phyloP scores from a whole-genome alignment of 2,329 filamentous ascomycete genomes.

The Hortaea sp. region DNA sequence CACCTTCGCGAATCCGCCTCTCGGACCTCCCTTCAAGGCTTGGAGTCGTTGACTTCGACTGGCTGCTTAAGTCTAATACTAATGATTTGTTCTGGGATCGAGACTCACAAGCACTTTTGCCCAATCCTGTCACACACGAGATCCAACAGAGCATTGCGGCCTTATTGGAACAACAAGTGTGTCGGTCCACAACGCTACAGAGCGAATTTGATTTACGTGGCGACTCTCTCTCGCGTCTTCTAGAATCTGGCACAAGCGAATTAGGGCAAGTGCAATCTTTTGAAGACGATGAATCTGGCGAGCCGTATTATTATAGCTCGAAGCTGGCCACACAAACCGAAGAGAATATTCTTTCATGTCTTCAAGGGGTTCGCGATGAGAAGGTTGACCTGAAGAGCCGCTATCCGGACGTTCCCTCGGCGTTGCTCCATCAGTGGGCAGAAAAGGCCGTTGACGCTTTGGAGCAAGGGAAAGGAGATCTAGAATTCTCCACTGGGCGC shows the following conservation, averaged over 20 bases:
- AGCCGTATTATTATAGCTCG: not conserved
- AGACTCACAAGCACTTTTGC: slow-evolving; percentile 4
- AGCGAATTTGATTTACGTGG: not conserved
- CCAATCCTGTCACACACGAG: not conserved
- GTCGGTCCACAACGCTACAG: not conserved
- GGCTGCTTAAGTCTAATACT: slow-evolving; percentile 5
- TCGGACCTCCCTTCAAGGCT: slow-evolving; percentile 8
- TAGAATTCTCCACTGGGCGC: not conserved
- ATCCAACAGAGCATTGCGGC: not conserved
- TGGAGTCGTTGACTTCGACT: slow-evolving; percentile 7
- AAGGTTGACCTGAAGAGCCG: slow-evolving; percentile 3
- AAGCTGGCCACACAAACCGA: not conserved
- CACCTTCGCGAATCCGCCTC: slow-evolving; percentile 7
- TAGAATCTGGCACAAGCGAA: not conserved
- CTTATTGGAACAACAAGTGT: not conserved
- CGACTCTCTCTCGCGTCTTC: not conserved
- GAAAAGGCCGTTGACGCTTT: not conserved
- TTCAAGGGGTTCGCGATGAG: not conserved
- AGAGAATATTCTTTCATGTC: not conserved
- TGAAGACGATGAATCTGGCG: not conserved
- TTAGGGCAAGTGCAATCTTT: not conserved
- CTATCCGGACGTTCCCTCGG: not conserved
- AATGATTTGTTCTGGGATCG: slow-evolving; percentile 2
- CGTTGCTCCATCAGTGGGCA: slow-evolving; percentile 1
- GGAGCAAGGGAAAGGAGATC: not conserved